These are phyloP conservation scores for Pilaira anomala DNA, from an alignment of 192 early-diverging fungal genomes.

Conservation along the genomic window DNA sequence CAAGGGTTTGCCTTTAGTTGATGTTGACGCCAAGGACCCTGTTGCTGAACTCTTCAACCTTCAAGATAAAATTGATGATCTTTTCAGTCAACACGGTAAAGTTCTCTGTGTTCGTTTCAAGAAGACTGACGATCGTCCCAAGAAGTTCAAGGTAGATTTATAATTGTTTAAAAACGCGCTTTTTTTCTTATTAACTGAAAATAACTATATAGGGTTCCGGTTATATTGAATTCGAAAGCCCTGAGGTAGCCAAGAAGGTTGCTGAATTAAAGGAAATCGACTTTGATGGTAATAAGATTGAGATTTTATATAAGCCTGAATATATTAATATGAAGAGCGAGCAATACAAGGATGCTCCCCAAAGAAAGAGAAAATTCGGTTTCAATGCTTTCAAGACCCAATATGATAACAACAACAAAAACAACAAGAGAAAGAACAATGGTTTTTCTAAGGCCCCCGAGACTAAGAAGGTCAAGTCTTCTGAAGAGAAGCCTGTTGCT, in stretches of 20 bases:
- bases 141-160: slow-evolving; percentile 30
- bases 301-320: slow-evolving; percentile 22
- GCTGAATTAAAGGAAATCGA: slow-evolving; percentile 37
- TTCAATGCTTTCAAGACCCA: slow-evolving; percentile 31
- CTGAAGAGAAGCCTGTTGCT: background rate
- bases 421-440: slow-evolving; percentile 18
- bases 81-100: slow-evolving; percentile 41
- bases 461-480: background rate
- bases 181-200: slow-evolving; percentile 2
- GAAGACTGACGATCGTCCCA: slow-evolving; percentile 11
- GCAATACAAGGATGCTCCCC: slow-evolving; percentile 24
- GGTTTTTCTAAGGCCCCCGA: background rate
- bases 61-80: slow-evolving; percentile 42
- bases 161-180: slow-evolving; percentile 26
- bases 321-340: slow-evolving; percentile 18
- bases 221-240: slow-evolving; percentile 49
- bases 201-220: slow-evolving; percentile 39
- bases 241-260: slow-evolving; percentile 49
- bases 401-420: background rate
- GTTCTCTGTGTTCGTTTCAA: slow-evolving; percentile 40
- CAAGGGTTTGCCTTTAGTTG: slow-evolving; percentile 23
- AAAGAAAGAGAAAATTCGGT: background rate
- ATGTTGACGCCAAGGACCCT: slow-evolving; percentile 6
- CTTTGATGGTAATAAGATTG: slow-evolving; percentile 41
- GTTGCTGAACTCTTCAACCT: slow-evolving; percentile 31